phyloP scores from a whole-genome alignment of 2,329 filamentous ascomycete genomes.

The Neofusicoccum cordaticola region DNA sequence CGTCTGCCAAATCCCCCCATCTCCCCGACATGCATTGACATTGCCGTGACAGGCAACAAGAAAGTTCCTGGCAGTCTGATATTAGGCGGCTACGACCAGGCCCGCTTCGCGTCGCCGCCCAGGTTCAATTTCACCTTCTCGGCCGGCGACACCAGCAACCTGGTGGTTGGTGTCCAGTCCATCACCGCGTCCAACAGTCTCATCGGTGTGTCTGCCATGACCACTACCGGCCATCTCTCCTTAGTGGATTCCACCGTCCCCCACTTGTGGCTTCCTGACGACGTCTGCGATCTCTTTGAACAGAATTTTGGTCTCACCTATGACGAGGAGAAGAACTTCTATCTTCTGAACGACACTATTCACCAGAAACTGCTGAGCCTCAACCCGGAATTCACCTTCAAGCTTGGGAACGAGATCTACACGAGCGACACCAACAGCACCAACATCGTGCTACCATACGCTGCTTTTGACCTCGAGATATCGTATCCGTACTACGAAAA shows the following conservation, averaged over 20 bases:
- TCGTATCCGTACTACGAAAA: neutral
- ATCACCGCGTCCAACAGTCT: slow-evolving; percentile 21
- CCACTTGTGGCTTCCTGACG: slow-evolving; percentile 26
- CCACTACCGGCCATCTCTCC: slow-evolving; percentile 16
- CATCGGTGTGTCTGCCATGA: slow-evolving; percentile 8
- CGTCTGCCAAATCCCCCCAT: neutral
- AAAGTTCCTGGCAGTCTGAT: slow-evolving; percentile 36
- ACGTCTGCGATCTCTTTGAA: slow-evolving; percentile 40
- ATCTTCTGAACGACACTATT: slow-evolving; percentile 38
- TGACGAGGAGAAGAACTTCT: slow-evolving; percentile 35
- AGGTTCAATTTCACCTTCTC: slow-evolving; percentile 23
- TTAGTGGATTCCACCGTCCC: slow-evolving; percentile 22
- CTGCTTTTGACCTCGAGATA: slow-evolving; percentile 3
- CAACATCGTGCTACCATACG: slow-evolving; percentile 11
- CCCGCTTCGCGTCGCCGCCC: slow-evolving; percentile 33
- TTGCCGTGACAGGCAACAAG: slow-evolving; percentile 20
- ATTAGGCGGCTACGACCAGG: slow-evolving; percentile 43
- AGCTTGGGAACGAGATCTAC: slow-evolving; percentile 29
- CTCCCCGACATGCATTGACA: neutral
- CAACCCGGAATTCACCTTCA: slow-evolving; percentile 40
- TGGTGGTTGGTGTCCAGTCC: slow-evolving; percentile 27
- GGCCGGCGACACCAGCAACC: slow-evolving; percentile 26
- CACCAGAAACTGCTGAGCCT: slow-evolving; percentile 31
- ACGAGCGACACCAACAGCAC: slow-evolving; percentile 30
- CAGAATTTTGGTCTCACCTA: slow-evolving; percentile 39